Base-by-base conservation (phyloP, 768 basidiomycete genomes). In the Cantharellus cinnabarinus region DNA sequence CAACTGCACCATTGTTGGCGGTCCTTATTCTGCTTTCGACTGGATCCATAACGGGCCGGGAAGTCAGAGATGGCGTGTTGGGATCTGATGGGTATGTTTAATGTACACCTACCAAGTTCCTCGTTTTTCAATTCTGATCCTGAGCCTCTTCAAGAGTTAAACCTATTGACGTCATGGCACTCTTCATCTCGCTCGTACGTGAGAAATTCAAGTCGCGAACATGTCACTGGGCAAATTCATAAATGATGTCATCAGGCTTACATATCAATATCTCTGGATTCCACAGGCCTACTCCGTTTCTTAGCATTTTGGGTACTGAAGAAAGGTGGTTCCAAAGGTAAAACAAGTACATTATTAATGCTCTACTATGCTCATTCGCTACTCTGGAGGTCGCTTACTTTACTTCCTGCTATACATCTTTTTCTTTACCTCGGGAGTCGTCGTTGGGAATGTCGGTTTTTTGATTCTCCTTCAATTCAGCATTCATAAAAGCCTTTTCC, bases 261-360 rank as follows among this genome's bases (percentile, higher is more conserved):
- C 70, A 83, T 95, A 75, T 82, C 90, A 3, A 83, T 95, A 41
- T 88, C 91, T 0, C 75, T 97, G 48, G 94, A 97, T 65, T 77
- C 83, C 4, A 90, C 90, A 0, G 94, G 94, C 3, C 74, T 91
- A 14, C 75, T 98, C 3, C 80, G 85, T 56, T 83, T 85, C 10
- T 80, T 90, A 1, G 91, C 93, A 0, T 90, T 89, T 70, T 85
- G 81, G 79, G 89, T 95, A 63, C 82, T 82, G 62, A 83, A 85
- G 62, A 78, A 77, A 66, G 85, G 88, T 34, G 85, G 89, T 2
- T 68, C 73, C 3, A 79, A 80, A 37, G 87, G 20, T 29, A 29
- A 29, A 29, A 29, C 20, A 29, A 29, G 20, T 29, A 29, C 20
- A 29, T 29, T 29, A 29, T 29, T 29, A 29, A 29, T 29, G 20